Evolutionary conservation across 352 stramenopile genomes (phyloP).

Genomic region (Phytopythium oedochilum): DNA sequence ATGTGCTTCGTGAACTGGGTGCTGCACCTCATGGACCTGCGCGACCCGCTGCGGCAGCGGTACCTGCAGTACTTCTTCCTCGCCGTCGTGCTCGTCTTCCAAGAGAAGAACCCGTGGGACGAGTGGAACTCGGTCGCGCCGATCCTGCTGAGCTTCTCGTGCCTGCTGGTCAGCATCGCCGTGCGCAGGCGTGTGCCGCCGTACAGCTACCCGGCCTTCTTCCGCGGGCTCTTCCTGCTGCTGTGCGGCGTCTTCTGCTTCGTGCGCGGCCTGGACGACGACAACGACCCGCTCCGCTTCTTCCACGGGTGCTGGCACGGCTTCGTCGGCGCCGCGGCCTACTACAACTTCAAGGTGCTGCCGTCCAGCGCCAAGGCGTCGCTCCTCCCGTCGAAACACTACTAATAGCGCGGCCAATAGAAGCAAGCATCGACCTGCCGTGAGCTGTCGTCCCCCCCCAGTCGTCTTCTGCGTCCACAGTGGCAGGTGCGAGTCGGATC

Average conservation of each 20-base stretch:
- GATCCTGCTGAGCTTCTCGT: conserved; percentile 35
- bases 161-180: conserved; percentile 40
- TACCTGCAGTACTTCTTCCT: conserved; percentile 76
- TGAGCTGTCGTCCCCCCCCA: too few species aligned
- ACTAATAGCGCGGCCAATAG: conserved; percentile 2
- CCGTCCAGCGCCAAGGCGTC: conserved; percentile 11
- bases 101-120: conserved; percentile 81
- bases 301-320: conserved; percentile 82
- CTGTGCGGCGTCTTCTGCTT: conserved; percentile 52
- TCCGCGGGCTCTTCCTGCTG: conserved; percentile 43
- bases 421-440: too few species aligned
- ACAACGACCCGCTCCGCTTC: conserved; percentile 71
- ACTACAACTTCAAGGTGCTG: conserved; percentile 71
- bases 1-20: conserved; percentile 77
- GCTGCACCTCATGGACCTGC: conserved; percentile 76
- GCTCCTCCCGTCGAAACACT: conserved; percentile 35
- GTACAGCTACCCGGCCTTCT: conserved; percentile 52
- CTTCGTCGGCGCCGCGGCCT: conserved; percentile 63
- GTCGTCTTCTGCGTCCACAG: too few species aligned
- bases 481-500: too few species aligned
- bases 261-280: conserved; percentile 56
- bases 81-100: conserved; percentile 51
- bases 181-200: conserved; percentile 30
- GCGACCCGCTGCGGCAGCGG: conserved; percentile 23
- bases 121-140: conserved; percentile 46